These are phyloP conservation scores for Plasmodium yoelii DNA, from an alignment of 169 alveolate genomes.

Conservation along the genomic window DNA sequence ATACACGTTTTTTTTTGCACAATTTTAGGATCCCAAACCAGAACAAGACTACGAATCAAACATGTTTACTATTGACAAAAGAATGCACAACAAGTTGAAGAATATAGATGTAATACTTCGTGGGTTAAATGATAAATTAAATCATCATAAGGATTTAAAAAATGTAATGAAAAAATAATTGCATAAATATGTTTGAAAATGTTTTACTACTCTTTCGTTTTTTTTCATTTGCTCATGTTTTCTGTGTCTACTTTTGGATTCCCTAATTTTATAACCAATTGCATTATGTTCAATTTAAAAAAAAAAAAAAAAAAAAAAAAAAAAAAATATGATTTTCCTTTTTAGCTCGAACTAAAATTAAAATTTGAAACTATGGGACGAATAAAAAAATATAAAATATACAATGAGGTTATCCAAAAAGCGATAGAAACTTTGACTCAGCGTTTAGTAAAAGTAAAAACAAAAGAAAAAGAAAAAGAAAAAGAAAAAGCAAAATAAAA, in stretches of 20 bases:
- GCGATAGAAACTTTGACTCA: slow-evolving; percentile 43
- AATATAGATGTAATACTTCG: slow-evolving; percentile 21
- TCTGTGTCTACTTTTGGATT: no score
- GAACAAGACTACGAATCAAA: slow-evolving; percentile 23
- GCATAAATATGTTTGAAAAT: neutral
- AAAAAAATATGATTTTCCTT: neutral
- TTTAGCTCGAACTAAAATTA: slow-evolving; percentile 38
- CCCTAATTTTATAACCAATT: no score
- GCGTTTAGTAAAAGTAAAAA: slow-evolving; percentile 40
- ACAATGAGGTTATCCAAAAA: slow-evolving; percentile 36
- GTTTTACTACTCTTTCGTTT: no score
- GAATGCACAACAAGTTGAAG: slow-evolving; percentile 40
- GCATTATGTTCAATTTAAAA: neutral
- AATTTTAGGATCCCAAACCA: neutral
- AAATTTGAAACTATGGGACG: slow-evolving; percentile 69
- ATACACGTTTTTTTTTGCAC: no score
- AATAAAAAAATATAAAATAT: slow-evolving; percentile 37
- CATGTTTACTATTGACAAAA: slow-evolving; percentile 52
- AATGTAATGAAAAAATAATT: slow-evolving; percentile 9
- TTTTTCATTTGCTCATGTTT: no score
- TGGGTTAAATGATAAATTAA: slow-evolving; percentile 37
- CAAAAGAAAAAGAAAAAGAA: no score
- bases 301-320: no score
- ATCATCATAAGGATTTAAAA: slow-evolving; percentile 46
- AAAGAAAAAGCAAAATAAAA: no score